A percentile compares a stretch with the other conserved stretches of the same genome.
phyloP scores from a whole-genome alignment of 2,329 filamentous ascomycete genomes.

The Aspergillus sp. region DNA sequence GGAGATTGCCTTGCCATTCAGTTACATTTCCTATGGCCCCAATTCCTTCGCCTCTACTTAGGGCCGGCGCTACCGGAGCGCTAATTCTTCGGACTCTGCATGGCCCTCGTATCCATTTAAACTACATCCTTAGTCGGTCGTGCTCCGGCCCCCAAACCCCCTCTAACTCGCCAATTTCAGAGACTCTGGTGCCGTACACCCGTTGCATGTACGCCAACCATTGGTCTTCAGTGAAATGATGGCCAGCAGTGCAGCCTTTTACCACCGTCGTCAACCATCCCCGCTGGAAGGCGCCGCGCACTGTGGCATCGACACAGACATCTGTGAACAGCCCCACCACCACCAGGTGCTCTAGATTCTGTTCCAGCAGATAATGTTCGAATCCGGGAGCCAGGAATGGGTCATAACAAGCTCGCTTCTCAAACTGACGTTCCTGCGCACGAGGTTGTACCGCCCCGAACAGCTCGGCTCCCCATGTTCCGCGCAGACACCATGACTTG shows the following conservation, averaged over 20 bases:
- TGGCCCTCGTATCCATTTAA: background rate
- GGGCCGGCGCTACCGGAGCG: background rate
- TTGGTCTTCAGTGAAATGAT: background rate
- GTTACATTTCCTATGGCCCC: background rate
- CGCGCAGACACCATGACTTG: background rate
- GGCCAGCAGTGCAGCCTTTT: background rate
- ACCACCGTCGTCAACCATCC: background rate
- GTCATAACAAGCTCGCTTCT: background rate
- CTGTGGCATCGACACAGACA: slow-evolving; percentile 1
- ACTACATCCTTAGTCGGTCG: background rate
- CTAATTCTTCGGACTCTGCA: background rate
- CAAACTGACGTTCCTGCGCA: background rate
- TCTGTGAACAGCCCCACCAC: slow-evolving; percentile 1
- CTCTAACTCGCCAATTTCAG: background rate
- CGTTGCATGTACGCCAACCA: slow-evolving; percentile 1
- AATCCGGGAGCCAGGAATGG: background rate
- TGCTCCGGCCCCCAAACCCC: background rate
- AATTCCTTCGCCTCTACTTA: background rate
- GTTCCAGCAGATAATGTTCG: background rate
- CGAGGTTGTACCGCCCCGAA: background rate
- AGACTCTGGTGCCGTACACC: slow-evolving; percentile 3
- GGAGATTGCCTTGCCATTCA: background rate
- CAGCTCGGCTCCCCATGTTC: slow-evolving; percentile 3
- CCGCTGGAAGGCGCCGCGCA: background rate
- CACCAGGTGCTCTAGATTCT: background rate